Evolutionary conservation across 306 rosid species (phyloP), one percentile per base, ranked within the genome.

Genomic region (Trifolium pratense): DNA sequence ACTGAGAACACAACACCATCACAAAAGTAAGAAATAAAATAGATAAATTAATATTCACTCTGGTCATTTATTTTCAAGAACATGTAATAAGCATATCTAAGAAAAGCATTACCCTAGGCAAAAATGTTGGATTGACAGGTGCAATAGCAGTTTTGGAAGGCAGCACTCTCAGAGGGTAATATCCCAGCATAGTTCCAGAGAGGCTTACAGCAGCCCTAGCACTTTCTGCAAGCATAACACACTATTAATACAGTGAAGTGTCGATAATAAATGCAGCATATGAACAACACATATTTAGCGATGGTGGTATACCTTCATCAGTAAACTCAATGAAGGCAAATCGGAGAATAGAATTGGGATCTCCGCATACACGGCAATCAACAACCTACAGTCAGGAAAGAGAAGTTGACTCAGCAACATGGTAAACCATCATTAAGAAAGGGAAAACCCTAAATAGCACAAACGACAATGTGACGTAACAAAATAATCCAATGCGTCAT

Each of bases 91-190:
- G 52, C 45, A 53, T 45, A 52, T 40, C 10, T 5, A 42, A 60
- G 16, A 21, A 42, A 68, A 75, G 23, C 37, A 80, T 84, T 85
- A 94, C 97, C 96, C 97, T 91, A 20, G 99, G 97, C 83, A 94
- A 85, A 87, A 83, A 91, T 49, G 97, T 84, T 18, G 97, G 96
- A 68, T 94, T 89, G 69, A 94, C 99, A 9, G 97, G 99, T 46
- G 97, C 97, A 82, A 94, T 94, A 57, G 97, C 99, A 83, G 99
- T 94, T 81, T 94, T 94, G 45, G 97, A 94, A 82, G 99, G 99
- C 64, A 94, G 97, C 80, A 94, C 97, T 81, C 93, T 85, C 56
- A 94, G 83, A 3, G 97, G 97, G 15, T 91, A 94, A 65, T 84
- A 91, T 7, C 99, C 99, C 16, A 94, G 96, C 94, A 94, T 89